Percentiles rank a stretch among this genome's conserved stretches.
Conservation (phyloP, 352 stramenopile species). For the Phytophthora multivora region DNA sequence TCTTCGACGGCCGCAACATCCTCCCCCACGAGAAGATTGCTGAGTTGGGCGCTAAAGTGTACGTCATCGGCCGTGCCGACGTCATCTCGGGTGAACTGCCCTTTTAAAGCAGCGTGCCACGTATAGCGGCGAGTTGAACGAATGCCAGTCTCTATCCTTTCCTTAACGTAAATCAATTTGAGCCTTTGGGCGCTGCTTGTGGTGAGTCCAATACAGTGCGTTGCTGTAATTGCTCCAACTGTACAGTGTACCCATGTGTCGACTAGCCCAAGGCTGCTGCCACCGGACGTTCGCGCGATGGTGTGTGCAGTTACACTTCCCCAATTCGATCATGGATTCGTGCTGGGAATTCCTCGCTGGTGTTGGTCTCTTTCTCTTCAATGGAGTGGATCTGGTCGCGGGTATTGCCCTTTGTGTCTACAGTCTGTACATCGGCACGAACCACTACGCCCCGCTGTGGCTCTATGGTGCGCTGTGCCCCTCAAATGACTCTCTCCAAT, state of each 20-base stretch:
- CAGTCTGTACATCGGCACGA: slow-evolving; percentile 66
- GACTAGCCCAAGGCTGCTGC: neutral
- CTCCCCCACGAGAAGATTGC: slow-evolving; percentile 94
- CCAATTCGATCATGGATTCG: slow-evolving; percentile 22
- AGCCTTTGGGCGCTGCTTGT: slow-evolving; percentile 18
- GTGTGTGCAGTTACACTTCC: neutral
- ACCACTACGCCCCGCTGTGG: slow-evolving; percentile 70
- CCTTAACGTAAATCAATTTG: slow-evolving; percentile 30
- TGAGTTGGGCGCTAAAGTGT: slow-evolving; percentile 98
- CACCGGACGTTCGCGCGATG: slow-evolving; percentile 5
- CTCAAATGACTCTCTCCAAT: too few species aligned
- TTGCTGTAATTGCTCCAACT: too few species aligned
- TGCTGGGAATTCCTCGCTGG: slow-evolving; percentile 56
- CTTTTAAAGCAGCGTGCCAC: slow-evolving; percentile 46
- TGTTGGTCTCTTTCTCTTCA: slow-evolving; percentile 76
- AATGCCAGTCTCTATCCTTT: slow-evolving; percentile 19
- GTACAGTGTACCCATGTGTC: neutral
- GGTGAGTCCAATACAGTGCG: slow-evolving; percentile 3
- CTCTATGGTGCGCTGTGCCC: slow-evolving; percentile 52
- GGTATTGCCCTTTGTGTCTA: slow-evolving; percentile 67
- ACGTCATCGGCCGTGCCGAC: slow-evolving; percentile 93
- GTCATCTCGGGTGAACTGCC: slow-evolving; percentile 69
- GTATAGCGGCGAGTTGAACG: slow-evolving; percentile 9
- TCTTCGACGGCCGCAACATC: slow-evolving; percentile 99
- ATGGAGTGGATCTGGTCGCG: slow-evolving; percentile 73